Evolutionary conservation across 768 basidiomycete genomes (phyloP), one percentile per base, ranked within the genome.

Genomic region (Dioszegia aurantiaca): DNA sequence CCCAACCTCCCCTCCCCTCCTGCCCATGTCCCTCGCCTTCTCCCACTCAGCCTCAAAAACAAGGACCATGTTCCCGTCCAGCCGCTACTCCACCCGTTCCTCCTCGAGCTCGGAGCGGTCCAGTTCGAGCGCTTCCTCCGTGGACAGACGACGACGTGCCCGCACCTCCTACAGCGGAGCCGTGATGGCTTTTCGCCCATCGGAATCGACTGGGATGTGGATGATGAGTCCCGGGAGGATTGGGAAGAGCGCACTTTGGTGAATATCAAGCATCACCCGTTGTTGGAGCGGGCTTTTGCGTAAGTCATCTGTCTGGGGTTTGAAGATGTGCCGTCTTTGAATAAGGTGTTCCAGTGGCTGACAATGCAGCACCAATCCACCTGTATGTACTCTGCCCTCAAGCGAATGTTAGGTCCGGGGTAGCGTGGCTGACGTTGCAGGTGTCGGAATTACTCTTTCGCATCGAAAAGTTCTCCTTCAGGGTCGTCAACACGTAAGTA

Each of bases 361-460:
- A 44, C 12, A 1, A n/a, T 3, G 2, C 33, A 55, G 54, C 21
- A 55, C 54, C 14, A 55, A 55, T 55, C 54, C 54, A 28, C 54
- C 54, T 3, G 54, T 55, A 53, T 9, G 51, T 53, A 24, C 14
- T 33, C 33, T 6, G 33, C 14, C 33, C 6, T 6, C 33, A 6
- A 6, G 6, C 33, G 33, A 14, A 33, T 33, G 8, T 6, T 6
- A 33, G 33, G 33, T 33, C 14, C 33, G 14, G 33, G 14, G 8
- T 33, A 33, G 14, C n/a, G n/a, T n/a, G n/a, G n/a, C n/a, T n/a
- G n/a, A 14, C 14, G 33, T 33, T 33, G 14, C 43, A 44, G 43
- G 46, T 47, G 46, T 21, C 46, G 2, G 26, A 47, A 28, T 17
- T 47, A 3, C 24, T 3, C 26, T 27, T 47, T 5, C 28, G 12